A percentile compares a stretch with the other conserved stretches of the same genome.
phyloP scores from a whole-genome alignment of 345 rosid species.

The Arabidopsis arenosa region DNA sequence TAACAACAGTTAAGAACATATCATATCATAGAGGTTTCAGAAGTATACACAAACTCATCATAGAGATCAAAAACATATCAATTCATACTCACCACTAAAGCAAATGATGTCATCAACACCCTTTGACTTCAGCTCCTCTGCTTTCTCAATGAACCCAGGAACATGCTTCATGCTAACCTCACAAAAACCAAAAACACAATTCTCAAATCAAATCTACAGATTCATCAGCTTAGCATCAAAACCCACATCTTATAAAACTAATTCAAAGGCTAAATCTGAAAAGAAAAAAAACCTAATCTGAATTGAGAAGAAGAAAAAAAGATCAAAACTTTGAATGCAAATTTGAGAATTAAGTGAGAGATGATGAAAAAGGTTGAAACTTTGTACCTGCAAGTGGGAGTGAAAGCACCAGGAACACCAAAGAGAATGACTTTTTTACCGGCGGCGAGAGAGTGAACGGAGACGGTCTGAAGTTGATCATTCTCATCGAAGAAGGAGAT shows the following conservation, averaged over 20 bases:
- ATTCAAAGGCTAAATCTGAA: neutral
- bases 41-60: neutral
- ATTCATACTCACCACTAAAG: slow-evolving; percentile 66
- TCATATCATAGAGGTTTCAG: neutral
- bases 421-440: slow-evolving; percentile 85
- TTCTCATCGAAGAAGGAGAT: slow-evolving; percentile 87
- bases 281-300: no score
- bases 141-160: slow-evolving; percentile 93
- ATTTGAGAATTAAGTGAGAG: no score
- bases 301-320: no score
- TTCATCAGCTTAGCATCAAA: neutral
- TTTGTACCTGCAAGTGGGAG: slow-evolving; percentile 94
- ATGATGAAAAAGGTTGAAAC: neutral
- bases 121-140: slow-evolving; percentile 80
- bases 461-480: slow-evolving; percentile 77
- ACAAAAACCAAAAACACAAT: slow-evolving; percentile 1
- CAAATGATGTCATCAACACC: slow-evolving; percentile 80
- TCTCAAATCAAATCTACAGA: neutral
- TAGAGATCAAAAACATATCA: neutral
- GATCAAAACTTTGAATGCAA: no score
- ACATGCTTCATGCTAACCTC: slow-evolving; percentile 82
- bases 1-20: neutral
- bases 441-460: slow-evolving; percentile 81
- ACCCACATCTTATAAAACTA: neutral
- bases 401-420: slow-evolving; percentile 99